Evolutionary conservation across 768 basidiomycete species (phyloP).

Genomic region (Psilocybe subaeruginosa): DNA sequence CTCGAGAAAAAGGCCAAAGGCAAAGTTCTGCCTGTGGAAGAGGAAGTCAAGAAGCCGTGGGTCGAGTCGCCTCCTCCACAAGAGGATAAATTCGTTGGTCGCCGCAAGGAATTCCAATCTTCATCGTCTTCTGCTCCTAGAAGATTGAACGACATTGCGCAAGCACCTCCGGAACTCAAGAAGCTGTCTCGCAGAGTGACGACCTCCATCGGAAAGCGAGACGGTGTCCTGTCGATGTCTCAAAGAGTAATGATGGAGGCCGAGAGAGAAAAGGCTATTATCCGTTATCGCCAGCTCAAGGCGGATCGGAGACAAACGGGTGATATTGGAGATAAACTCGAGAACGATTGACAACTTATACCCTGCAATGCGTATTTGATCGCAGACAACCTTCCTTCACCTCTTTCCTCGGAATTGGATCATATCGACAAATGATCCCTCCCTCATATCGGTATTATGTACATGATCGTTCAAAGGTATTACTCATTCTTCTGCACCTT

Average conservation of each 20-base stretch:
- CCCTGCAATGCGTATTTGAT: too few relatives aligned
- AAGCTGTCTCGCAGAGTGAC: slow-evolving; percentile 53
- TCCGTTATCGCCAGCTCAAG: slow-evolving; percentile 71
- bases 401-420: too few relatives aligned
- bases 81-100: slow-evolving; percentile 28
- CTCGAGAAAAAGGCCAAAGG: slow-evolving; percentile 22
- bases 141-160: slow-evolving; percentile 72
- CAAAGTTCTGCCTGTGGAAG: slow-evolving; percentile 16
- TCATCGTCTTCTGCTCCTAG: slow-evolving; percentile 58
- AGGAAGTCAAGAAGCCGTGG: slow-evolving; percentile 14
- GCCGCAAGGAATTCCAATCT: slow-evolving; percentile 51
- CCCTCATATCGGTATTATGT: too few relatives aligned
- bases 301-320: slow-evolving; percentile 38
- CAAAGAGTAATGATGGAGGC: slow-evolving; percentile 78
- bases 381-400: too few relatives aligned
- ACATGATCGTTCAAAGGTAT: too few relatives aligned
- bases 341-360: slow-evolving; percentile 1
- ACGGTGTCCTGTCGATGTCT: slow-evolving; percentile 68
- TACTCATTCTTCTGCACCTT: not conserved
- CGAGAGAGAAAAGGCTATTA: slow-evolving; percentile 72
- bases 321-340: slow-evolving; percentile 17
- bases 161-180: slow-evolving; percentile 67
- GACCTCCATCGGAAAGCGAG: slow-evolving; percentile 20
- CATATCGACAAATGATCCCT: too few relatives aligned
- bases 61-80: slow-evolving; percentile 16